Percentiles rank a stretch among this genome's conserved stretches.
phyloP scores from a whole-genome alignment of 1,284 basidiomycete species.

The Malassezia caprae region DNA sequence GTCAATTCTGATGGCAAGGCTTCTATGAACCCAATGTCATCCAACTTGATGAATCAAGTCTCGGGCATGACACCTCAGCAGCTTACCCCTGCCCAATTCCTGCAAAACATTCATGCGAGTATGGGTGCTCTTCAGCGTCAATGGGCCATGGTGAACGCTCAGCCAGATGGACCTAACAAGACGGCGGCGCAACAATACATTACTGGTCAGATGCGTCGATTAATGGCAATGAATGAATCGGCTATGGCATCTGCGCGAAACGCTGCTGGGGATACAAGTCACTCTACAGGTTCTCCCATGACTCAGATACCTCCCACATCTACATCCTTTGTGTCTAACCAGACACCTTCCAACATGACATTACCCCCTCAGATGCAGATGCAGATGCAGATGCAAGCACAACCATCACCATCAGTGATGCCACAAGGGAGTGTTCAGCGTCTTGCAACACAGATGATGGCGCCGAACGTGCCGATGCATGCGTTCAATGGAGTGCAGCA shows the following conservation, averaged over 20 bases:
- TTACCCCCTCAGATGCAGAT: slow-evolving; percentile 3
- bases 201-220: slow-evolving; percentile 28
- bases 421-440: slow-evolving; percentile 1
- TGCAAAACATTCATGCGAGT: slow-evolving; percentile 20
- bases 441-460: slow-evolving; percentile 16
- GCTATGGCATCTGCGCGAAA: slow-evolving; percentile 20
- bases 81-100: background rate
- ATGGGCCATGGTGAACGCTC: slow-evolving; percentile 31
- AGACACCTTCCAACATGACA: background rate
- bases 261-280: slow-evolving; percentile 6
- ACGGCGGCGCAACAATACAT: slow-evolving; percentile 30
- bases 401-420: background rate
- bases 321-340: background rate
- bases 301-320: background rate
- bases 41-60: background rate
- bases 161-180: slow-evolving; percentile 35
- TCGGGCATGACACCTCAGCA: background rate
- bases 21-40: background rate
- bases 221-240: slow-evolving; percentile 29
- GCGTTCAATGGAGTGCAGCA: background rate
- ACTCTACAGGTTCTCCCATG: slow-evolving; percentile 8
- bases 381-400: slow-evolving; percentile 3
- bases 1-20: background rate
- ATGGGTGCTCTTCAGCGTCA: slow-evolving; percentile 36
- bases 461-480: slow-evolving; percentile 17